These are phyloP conservation scores for Pleurotus tuoliensis DNA, from an alignment of 768 basidiomycete species.

Conservation along the genomic window DNA sequence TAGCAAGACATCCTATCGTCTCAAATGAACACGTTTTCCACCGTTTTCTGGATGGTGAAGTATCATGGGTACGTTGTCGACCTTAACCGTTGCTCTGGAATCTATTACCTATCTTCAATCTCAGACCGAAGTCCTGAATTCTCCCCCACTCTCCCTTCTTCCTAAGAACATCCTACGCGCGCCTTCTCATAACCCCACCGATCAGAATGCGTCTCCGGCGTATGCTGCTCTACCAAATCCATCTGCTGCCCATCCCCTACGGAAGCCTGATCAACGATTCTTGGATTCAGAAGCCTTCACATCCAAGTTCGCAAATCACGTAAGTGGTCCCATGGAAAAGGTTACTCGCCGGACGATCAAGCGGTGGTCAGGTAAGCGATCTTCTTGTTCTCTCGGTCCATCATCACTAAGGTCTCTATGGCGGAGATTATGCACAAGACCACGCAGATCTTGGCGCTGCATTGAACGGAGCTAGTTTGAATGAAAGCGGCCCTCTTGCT, in stretches of 20 bases:
- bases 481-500: constrained; percentile 72
- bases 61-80: constrained; percentile 76
- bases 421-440: constrained; percentile 75
- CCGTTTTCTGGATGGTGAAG: constrained; percentile 91
- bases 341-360: constrained; percentile 90
- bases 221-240: constrained; percentile 89
- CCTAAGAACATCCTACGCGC: constrained; percentile 97
- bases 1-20: constrained; percentile 88
- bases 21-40: constrained; percentile 97
- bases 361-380: constrained; percentile 80
- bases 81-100: constrained; percentile 1
- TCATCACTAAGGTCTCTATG: constrained; percentile 7
- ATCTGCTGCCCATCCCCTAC: constrained; percentile 82
- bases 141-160: constrained; percentile 83
- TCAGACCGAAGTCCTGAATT: constrained; percentile 89
- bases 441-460: constrained; percentile 89
- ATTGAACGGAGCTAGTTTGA: constrained; percentile 90
- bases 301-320: constrained; percentile 89
- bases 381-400: constrained; percentile 10
- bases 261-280: constrained; percentile 92
- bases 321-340: constrained; percentile 93
- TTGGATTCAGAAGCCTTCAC: constrained; percentile 96
- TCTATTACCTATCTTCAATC: constrained; percentile 4
- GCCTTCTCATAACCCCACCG: constrained; percentile 91
- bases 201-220: constrained; percentile 63